phyloP scores from a whole-genome alignment of 2,329 filamentous ascomycete species.

The Penicillium sclerotigenum region DNA sequence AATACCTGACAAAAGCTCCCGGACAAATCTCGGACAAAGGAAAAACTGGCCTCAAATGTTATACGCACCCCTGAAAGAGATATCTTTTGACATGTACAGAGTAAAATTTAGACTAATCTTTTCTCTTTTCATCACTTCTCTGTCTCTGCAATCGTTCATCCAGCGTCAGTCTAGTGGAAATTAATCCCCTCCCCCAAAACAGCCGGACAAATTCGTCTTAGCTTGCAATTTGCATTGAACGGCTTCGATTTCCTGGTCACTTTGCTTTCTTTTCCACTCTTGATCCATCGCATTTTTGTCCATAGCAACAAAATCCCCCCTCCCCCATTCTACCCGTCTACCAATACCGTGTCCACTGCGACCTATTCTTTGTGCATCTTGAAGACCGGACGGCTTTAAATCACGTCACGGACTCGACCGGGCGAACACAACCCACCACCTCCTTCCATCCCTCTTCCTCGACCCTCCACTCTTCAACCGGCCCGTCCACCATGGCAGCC shows the following conservation, averaged over 20 bases:
- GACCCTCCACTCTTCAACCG: constrained; percentile 10
- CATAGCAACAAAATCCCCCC: background rate
- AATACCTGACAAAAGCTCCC: background rate
- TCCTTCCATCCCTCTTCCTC: constrained; percentile 11
- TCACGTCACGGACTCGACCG: constrained; percentile 19
- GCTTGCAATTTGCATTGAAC: background rate
- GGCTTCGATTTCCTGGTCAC: constrained; percentile 6
- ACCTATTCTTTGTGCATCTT: background rate
- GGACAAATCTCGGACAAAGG: constrained; percentile 23
- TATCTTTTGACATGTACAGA: too few species aligned
- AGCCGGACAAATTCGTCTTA: background rate
- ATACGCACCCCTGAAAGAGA: constrained; percentile 7
- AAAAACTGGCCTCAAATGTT: constrained; percentile 1
- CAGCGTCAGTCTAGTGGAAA: background rate
- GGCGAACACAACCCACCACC: constrained; percentile 14
- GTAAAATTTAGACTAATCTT: background rate
- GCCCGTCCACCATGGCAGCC: constrained; percentile 5
- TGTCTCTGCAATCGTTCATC: background rate
- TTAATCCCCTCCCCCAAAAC: too few species aligned
- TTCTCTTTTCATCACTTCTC: background rate
- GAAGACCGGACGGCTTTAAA: background rate
- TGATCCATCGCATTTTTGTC: background rate
- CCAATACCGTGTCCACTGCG: background rate
- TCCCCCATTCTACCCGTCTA: background rate
- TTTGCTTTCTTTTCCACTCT: background rate